phyloP scores from a whole-genome alignment of 306 rosid species.

The Abrus pulchellus region DNA sequence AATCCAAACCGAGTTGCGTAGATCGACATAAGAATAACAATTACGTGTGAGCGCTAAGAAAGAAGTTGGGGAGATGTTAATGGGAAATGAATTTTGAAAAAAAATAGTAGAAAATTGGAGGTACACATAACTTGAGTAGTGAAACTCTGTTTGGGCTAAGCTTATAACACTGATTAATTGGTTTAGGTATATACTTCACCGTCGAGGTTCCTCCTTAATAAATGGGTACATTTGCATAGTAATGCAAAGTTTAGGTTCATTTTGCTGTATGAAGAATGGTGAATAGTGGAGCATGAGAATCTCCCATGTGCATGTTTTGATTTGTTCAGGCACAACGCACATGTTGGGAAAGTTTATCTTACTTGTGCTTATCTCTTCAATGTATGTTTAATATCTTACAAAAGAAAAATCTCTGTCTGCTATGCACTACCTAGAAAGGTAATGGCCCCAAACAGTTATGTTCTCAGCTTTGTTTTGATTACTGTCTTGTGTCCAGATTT shows the following conservation, averaged over 20 bases:
- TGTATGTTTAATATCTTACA: background rate
- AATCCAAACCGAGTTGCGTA: no score
- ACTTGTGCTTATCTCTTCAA: conserved; percentile 8
- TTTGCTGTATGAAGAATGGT: background rate
- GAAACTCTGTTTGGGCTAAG: no score
- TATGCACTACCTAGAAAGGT: conserved; percentile 7
- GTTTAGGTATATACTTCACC: background rate
- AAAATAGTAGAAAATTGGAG: no score
- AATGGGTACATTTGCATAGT: background rate
- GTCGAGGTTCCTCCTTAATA: background rate
- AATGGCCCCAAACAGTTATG: background rate
- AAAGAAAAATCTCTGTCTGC: background rate
- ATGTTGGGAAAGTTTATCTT: background rate
- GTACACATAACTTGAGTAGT: no score
- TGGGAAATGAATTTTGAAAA: background rate
- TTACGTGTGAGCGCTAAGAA: background rate
- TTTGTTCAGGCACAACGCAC: conserved; percentile 30
- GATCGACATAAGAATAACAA: background rate
- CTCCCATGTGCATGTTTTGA: conserved; percentile 30
- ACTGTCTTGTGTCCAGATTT: background rate
- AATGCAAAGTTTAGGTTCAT: background rate
- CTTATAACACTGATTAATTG: background rate
- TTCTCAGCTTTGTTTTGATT: conserved; percentile 13
- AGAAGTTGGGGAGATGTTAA: background rate
- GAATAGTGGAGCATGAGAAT: background rate